Base-by-base conservation (phyloP, 2,329 filamentous ascomycete genomes). In the Monosporascus sp. region DNA sequence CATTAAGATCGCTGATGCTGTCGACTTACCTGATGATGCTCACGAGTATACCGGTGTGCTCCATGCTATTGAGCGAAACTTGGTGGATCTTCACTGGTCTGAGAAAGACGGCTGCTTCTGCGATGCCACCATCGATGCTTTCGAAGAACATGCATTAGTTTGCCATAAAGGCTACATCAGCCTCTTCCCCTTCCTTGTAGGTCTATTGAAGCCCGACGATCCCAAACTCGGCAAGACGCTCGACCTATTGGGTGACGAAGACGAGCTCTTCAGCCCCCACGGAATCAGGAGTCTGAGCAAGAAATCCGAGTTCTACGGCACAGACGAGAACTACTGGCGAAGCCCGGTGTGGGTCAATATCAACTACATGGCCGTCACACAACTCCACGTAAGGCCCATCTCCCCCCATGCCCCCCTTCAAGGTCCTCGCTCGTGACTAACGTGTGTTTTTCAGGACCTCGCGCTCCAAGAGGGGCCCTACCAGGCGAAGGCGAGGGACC, bases 101-200 rank as follows among this genome's bases (percentile, higher is more conserved):
- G 82, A 89, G 52, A 79, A 86, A 62, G 81, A 86, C 3, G 84
- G 89, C 52, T 89, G 88, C 57, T 99, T 91, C 75, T 99, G 94
- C 68, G 94, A 99, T 68, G 90, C 91, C 1, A 97, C 90, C 0
- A 88, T 99, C 55, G 93, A 99, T 63, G 91, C 91, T 55, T 99
- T 89, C 66, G 94, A 99, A 70, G 94, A 99, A 72, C 86, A 90
- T 64, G 71, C 80, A 37, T 85, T 94, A 20, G 90, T 97, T 43
- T 99, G 94, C 74, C 94, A 97, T 75, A 96, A 96, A 72, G 94
- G 94, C 20, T 99, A 99, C 66, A 84, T 97, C 60, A 94, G 90
- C 22, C 78, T 99, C 27, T 94, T 96, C 71, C 94, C 94, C 1
- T 96, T 97, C 78, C 73, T 97, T 60, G 83, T 90, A 3, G 93